Conservation (phyloP, 1,139 yeast species). For the Yamadazyma trypodendri region DNA sequence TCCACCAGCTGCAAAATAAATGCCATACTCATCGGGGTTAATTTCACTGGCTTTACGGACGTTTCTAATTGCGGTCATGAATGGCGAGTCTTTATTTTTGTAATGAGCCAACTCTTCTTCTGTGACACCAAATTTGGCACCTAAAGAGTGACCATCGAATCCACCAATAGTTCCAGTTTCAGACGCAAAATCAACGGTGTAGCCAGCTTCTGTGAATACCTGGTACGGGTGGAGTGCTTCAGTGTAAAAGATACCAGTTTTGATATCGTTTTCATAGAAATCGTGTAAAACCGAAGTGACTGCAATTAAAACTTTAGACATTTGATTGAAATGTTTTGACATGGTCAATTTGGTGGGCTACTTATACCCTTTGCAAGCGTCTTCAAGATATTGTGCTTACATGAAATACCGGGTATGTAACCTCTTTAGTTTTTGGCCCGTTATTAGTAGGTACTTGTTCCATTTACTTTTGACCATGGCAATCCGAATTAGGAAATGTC, state of each 20-base stretch:
- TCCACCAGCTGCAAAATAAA: slow-evolving; percentile 66
- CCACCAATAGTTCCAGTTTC: slow-evolving; percentile 58
- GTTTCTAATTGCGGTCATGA: slow-evolving; percentile 30
- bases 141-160: slow-evolving; percentile 50
- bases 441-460: too few relatives aligned
- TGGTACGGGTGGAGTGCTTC: slow-evolving; percentile 61
- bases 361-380: too few relatives aligned
- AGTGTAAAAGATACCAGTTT: slow-evolving; percentile 54
- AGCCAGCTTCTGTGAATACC: slow-evolving; percentile 45
- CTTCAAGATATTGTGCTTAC: too few relatives aligned
- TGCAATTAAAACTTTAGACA: slow-evolving; percentile 48
- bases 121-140: slow-evolving; percentile 32
- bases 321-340: slow-evolving; percentile 7
- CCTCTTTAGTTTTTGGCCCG: too few relatives aligned
- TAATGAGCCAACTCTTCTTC: slow-evolving; percentile 35
- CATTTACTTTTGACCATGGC: too few relatives aligned
- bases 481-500: too few relatives aligned
- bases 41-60: too few relatives aligned
- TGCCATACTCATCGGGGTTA: slow-evolving; percentile 48
- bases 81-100: slow-evolving; percentile 38
- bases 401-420: too few relatives aligned
- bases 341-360: too few relatives aligned
- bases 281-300: slow-evolving; percentile 47
- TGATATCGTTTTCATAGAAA: slow-evolving; percentile 56
- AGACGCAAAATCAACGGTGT: slow-evolving; percentile 53